phyloP scores from a whole-genome alignment of 192 early-diverging fungal species.

The Powellomyces hirtus region DNA sequence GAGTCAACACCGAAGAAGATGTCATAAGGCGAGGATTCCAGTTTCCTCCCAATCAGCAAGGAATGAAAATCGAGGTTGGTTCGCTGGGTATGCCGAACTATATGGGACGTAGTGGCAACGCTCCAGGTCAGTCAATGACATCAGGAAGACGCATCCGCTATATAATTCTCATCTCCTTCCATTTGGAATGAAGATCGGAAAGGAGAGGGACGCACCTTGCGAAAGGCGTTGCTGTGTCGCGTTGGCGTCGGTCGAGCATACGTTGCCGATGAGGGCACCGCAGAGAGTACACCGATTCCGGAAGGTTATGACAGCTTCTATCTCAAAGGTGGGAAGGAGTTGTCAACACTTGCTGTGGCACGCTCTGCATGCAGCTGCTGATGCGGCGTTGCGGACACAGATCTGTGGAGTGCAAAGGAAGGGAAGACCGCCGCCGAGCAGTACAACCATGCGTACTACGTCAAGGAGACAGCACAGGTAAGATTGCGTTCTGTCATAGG shows the following conservation, averaged over 20 bases:
- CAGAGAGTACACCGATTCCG: constrained; percentile 36
- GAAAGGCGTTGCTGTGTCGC: constrained; percentile 48
- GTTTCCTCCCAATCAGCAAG: constrained; percentile 38
- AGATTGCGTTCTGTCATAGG: too few species aligned
- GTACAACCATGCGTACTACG: constrained; percentile 52
- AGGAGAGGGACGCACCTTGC: constrained; percentile 24
- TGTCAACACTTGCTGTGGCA: too few species aligned
- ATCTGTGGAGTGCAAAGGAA: background rate
- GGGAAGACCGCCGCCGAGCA: background rate
- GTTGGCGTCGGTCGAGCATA: constrained; percentile 49
- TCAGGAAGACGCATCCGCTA: too few species aligned
- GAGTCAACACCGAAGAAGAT: constrained; percentile 60
- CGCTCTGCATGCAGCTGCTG: background rate
- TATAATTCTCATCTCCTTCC: background rate
- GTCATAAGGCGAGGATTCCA: constrained; percentile 55
- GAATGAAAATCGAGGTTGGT: constrained; percentile 45
- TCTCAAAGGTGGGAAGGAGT: constrained; percentile 31
- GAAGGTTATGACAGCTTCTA: constrained; percentile 63
- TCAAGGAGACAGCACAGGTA: constrained; percentile 51
- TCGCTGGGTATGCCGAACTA: constrained; percentile 2
- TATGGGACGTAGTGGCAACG: background rate
- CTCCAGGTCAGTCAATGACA: background rate
- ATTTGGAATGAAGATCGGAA: constrained; percentile 1
- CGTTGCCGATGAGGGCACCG: constrained; percentile 33
- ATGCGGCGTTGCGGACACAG: constrained; percentile 12